These are phyloP conservation scores for Corynespora cassiicola DNA, from an alignment of 2,329 filamentous ascomycete species.

Conservation along the genomic window DNA sequence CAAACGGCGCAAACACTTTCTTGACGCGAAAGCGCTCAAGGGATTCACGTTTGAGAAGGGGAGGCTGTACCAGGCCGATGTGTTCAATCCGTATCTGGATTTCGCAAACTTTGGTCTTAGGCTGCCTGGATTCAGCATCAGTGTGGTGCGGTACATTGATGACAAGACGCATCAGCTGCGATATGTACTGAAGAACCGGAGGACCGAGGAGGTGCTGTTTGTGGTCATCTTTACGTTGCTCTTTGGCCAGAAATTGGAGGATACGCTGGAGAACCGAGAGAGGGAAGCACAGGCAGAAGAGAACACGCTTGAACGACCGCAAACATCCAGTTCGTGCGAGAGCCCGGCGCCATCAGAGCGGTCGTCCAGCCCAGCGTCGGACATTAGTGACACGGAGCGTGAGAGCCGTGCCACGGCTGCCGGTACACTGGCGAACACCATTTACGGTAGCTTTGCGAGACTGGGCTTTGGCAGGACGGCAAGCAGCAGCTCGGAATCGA, in stretches of 20 bases:
- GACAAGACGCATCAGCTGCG: constrained; percentile 55
- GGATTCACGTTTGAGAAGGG: constrained; percentile 52
- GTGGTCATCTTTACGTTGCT: constrained; percentile 55
- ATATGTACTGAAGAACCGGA: constrained; percentile 53
- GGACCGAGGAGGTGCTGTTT: constrained; percentile 50
- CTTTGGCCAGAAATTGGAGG: constrained; percentile 50
- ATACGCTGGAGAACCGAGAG: constrained; percentile 34
- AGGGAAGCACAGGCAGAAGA: constrained; percentile 9
- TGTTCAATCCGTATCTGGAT: constrained; percentile 57
- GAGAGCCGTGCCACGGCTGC: constrained; percentile 17
- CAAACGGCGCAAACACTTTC: constrained; percentile 54
- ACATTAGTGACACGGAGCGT: constrained; percentile 12
- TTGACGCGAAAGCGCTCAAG: constrained; percentile 42
- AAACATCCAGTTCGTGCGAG: constrained; percentile 15
- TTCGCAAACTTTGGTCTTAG: constrained; percentile 54
- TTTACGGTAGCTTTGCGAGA: constrained; percentile 32
- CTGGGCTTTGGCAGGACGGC: constrained; percentile 44
- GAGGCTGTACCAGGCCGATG: constrained; percentile 53
- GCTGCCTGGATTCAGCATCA: constrained; percentile 53
- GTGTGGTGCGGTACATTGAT: constrained; percentile 54
- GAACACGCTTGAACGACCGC: background rate
- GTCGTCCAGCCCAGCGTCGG: constrained; percentile 10
- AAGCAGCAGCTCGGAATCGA: constrained; percentile 32
- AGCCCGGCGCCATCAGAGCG: constrained; percentile 14
- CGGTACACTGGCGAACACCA: constrained; percentile 27